Evolutionary conservation across 768 basidiomycete species (phyloP), one percentile per base, ranked within the genome.

Genomic region (Gautieria morchelliformis): DNA sequence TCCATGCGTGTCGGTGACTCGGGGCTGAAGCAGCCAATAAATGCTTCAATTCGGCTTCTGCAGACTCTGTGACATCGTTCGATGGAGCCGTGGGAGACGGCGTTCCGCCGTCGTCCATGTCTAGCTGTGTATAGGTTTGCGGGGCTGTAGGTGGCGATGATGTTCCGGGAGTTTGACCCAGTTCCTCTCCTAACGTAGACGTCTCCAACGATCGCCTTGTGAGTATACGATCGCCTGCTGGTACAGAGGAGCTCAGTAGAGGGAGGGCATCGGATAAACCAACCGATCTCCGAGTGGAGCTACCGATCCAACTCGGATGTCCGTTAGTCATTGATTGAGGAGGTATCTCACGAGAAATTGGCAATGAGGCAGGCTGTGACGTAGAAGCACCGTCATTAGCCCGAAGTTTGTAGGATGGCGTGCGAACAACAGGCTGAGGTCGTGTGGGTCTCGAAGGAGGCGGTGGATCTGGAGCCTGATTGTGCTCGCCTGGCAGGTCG

Each of bases 1-100:
- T 80, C 86, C 85, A 87, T 12, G 80, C 80, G n/a, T 75, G 79
- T 53, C 84, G 76, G 66, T 89, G 87, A 61, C 84, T 87, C 1
- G 85, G 83, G 32, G 74, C 80, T 68, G 79, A 74, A 27, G 84
- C 85, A 9, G 84, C 84, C n/a, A 88, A 79, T 35, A 87, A 73
- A 61, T 75, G 78, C 62, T 80, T 58, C 35, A 87, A 72, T 62
- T 81, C 79, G 33, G 72, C 74, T 62, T 83, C 80, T 53, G 75
- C 56, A 17, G 33, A 32, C 20, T 52, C 51, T 9, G 32, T 30
- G n/a, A 41, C 30, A 19, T 5, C 39, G 4, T 49, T 44, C 8
- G 35, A 52, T 20, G 33, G 10, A 6, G 32, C 9, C 15, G n/a
- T 32, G 33, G 51, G 51, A 37, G 35, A 39, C 10, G 51, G 51